Conservation (phyloP, 192 early-diverging fungal species). For the Rhizophagus clarus region DNA sequence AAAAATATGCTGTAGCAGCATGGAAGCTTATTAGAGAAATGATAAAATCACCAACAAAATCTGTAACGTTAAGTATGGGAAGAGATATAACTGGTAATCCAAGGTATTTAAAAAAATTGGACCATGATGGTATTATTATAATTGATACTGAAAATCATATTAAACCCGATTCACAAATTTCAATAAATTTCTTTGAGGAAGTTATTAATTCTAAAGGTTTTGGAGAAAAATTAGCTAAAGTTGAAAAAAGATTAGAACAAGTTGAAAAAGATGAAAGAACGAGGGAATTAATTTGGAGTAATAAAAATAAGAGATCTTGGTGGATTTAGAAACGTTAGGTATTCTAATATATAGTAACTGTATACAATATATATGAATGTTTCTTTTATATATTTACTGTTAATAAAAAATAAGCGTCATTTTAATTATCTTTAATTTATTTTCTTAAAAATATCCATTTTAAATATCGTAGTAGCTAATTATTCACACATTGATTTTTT, state of each 20-base stretch:
- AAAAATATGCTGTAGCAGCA: slow-evolving; percentile 26
- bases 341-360: no score
- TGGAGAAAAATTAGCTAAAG: slow-evolving; percentile 20
- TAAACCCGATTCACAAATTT: slow-evolving; percentile 28
- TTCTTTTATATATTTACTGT: no score
- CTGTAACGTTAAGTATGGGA: background rate
- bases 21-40: slow-evolving; percentile 30
- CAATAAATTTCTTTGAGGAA: slow-evolving; percentile 6
- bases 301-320: slow-evolving; percentile 11
- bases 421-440: no score
- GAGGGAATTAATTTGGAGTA: slow-evolving; percentile 33
- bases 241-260: slow-evolving; percentile 17
- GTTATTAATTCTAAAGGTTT: slow-evolving; percentile 17
- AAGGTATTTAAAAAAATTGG: background rate
- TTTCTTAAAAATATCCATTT: no score
- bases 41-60: slow-evolving; percentile 24
- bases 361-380: no score
- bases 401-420: no score
- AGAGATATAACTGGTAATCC: slow-evolving; percentile 27
- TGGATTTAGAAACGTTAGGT: background rate
- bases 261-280: slow-evolving; percentile 23
- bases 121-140: slow-evolving; percentile 27
- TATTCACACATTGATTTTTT: no score
- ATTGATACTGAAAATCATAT: slow-evolving; percentile 15
- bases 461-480: no score